Base-by-base conservation (phyloP, 805 yeast species). In the Ogataea ramenticola region DNA sequence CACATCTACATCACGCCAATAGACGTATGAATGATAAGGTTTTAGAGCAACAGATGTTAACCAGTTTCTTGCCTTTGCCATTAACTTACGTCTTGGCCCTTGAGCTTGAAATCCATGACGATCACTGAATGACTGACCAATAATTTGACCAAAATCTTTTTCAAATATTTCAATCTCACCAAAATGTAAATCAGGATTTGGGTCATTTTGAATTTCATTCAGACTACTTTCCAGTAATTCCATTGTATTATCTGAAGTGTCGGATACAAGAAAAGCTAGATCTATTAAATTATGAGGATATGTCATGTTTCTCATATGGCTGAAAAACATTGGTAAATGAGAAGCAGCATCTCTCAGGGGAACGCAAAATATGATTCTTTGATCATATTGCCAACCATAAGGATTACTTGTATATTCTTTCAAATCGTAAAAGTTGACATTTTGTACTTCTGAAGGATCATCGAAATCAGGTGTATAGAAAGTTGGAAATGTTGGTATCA, bases 1-100 rank as follows among this genome's bases (percentile, higher is more conserved):
- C n/a, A 91, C 96, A 64, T 91, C 98, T 12, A 93, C 96, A 67
- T 91, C 98, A 64, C 98, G 73, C 98, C 98, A 91, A 62, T 90
- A 89, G 8, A 91, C 96, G 85, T 90, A 89, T 8, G 95, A 80
- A 61, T 91, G 98, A 61, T 91, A 81, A 1, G 98, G 97, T 61
- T 81, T 82, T 41, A 91, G 64, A 1, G 96, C 95, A 7, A 84
- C 88, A 1, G 91, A 70, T 59, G 89, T 77, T 36, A 91, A 68
- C 98, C 98, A 91, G 63, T 91, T 91, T 61, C 98, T 74, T 6
- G 97, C 97, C 46, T 89, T 74, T 4, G 95, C 98, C 98, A 91
- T 91, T 52, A 88, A 73, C 62, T 91, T 91, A 56, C 98, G 73
- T 61, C 98, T 75, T 38, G 95, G 95, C 12, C 96, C 98, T 64